Percentiles rank a stretch among this genome's conserved stretches.
Conservation (phyloP, 2,329 filamentous ascomycete genomes). For the Fusarium duplospermum region DNA sequence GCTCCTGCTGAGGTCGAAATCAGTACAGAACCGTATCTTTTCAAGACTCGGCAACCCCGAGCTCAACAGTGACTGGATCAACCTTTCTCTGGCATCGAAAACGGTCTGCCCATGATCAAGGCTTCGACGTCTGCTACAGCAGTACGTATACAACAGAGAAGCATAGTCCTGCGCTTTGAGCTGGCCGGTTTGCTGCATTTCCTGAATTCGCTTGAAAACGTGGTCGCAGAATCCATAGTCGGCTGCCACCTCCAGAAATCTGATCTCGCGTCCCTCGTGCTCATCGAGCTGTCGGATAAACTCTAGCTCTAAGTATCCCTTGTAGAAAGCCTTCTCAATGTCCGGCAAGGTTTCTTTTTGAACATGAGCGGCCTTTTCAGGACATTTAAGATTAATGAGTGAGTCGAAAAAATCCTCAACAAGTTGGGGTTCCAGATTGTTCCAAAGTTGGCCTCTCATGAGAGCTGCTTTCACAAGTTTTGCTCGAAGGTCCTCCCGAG, state of each 20-base stretch:
- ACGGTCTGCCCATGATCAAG: fast-evolving
- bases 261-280: background rate
- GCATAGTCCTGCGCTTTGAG: background rate
- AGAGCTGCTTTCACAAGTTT: background rate
- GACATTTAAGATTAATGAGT: too few species aligned
- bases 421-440: fast-evolving
- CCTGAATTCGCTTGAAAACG: background rate
- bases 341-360: background rate
- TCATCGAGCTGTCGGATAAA: fast-evolving
- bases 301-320: background rate
- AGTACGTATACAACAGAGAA: background rate
- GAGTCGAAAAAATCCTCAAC: background rate
- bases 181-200: background rate
- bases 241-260: background rate
- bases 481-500: background rate
- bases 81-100: background rate
- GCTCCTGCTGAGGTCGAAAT: background rate
- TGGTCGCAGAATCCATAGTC: background rate
- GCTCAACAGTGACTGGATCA: background rate
- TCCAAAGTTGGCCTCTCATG: background rate
- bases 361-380: background rate
- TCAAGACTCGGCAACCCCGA: background rate
- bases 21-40: background rate
- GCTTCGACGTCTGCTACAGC: too few species aligned
- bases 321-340: background rate